Conservation (phyloP, 805 yeast genomes). For the Candida parachauliodes region DNA sequence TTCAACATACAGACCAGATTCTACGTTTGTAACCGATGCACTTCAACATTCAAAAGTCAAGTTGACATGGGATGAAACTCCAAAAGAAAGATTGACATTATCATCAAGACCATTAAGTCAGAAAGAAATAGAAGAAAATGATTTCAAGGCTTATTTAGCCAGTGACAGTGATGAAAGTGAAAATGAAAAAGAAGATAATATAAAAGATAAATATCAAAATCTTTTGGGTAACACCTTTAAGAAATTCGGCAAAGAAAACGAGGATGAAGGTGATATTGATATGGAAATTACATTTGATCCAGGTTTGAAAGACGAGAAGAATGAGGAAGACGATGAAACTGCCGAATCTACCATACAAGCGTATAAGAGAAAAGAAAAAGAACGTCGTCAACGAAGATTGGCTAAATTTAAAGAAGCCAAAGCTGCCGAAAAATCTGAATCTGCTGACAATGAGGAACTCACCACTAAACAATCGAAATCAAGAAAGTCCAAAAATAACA, state of each 20-base stretch:
- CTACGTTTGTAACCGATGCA: conserved; percentile 86
- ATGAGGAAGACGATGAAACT: conserved; percentile 37
- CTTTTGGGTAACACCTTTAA: conserved; percentile 47
- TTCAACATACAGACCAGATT: conserved; percentile 68
- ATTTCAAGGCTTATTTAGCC: conserved; percentile 88
- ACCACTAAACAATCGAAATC: conserved; percentile 11
- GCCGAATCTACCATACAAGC: conserved; percentile 77
- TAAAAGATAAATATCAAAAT: conserved; percentile 59
- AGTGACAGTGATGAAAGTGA: conserved; percentile 35
- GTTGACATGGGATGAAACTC: conserved; percentile 98
- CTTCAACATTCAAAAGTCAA: conserved; percentile 94
- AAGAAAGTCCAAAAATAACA: conserved; percentile 18
- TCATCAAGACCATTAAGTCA: conserved; percentile 81
- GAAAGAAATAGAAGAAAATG: conserved; percentile 86
- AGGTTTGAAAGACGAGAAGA: conserved; percentile 52
- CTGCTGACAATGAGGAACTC: conserved; percentile 11
- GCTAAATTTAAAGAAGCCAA: conserved; percentile 66
- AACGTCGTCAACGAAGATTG: conserved; percentile 81
- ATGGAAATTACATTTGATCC: conserved; percentile 97
- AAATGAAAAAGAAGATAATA: conserved; percentile 22
- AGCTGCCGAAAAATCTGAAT: conserved; percentile 36
- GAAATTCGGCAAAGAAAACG: conserved; percentile 23
- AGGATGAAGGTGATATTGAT: conserved; percentile 66
- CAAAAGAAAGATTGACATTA: conserved; percentile 75
- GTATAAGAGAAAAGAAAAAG: conserved; percentile 84